Evolutionary conservation across 768 basidiomycete genomes (phyloP), one percentile per base, ranked within the genome.

Genomic region (Pluteus cervinus): DNA sequence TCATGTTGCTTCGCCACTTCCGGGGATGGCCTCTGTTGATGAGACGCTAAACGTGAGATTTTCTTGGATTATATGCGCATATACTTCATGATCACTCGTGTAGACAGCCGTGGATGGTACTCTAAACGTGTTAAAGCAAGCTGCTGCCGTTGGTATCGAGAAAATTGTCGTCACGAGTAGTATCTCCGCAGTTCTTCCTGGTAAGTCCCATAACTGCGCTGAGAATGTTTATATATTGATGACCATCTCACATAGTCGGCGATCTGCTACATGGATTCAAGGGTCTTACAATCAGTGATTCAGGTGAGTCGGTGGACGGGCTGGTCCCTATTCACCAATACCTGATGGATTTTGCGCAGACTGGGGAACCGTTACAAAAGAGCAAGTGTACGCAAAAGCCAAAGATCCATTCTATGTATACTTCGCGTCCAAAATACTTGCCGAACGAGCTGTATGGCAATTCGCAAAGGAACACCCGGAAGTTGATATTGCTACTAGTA

Each of bases 361-460:
- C 18, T 68, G 65, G 68, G 63, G 56, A 21, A 40, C 47, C 5
- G 48, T 49, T 9, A 54, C 59, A 7, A 40, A 47, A 11, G 60
- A 64, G 30, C 58, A 66, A 23, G 55, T 56, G 2, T 40, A 49
- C 24, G 44, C 43, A n/a, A 48, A 57, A 14, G 49, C 52, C 15
- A 50, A 52, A 0, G 43, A 54, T 29, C 52, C 54, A 7, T 51
- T 51, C 23, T 64, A 59, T 30, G 50, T 60, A 24, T 74, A 73
- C 50, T 55, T 60, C 24, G 57, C 59, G 9, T 56, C 66, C 10
- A 74, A 74, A 42, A 53, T 55, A 10, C 46, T 67, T 3, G 61
- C 66, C 3, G 70, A 73, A 46, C 46, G 48, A 18, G 64, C 66
- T 1, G 53, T 62, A 6, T 70, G 69, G 68, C 52, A 63, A 7